These are phyloP conservation scores for Tolypocladium sp. DNA, from an alignment of 2,329 filamentous ascomycete species.

Conservation along the genomic window DNA sequence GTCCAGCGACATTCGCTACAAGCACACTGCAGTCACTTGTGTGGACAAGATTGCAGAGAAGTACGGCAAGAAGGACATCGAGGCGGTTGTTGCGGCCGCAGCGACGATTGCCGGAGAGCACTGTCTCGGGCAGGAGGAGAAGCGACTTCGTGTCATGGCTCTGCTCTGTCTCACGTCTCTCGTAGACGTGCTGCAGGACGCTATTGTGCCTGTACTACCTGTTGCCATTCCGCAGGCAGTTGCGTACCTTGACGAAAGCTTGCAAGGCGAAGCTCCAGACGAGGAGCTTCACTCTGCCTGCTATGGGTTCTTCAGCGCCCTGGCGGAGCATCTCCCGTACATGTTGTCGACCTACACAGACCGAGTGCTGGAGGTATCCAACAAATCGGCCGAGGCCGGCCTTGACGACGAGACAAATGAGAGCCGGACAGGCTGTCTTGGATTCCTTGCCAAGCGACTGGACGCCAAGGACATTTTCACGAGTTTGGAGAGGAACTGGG, in stretches of 20 bases:
- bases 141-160: slow-evolving; percentile 70
- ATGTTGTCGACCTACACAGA: slow-evolving; percentile 77
- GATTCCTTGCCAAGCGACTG: slow-evolving; percentile 66
- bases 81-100: slow-evolving; percentile 66
- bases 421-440: slow-evolving; percentile 59
- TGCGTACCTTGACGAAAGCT: slow-evolving; percentile 57
- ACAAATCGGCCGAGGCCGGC: slow-evolving; percentile 55
- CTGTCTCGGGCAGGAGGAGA: slow-evolving; percentile 67
- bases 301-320: slow-evolving; percentile 68
- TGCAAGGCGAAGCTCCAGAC: slow-evolving; percentile 42
- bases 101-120: slow-evolving; percentile 65
- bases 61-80: slow-evolving; percentile 85
- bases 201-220: slow-evolving; percentile 75
- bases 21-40: slow-evolving; percentile 79
- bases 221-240: slow-evolving; percentile 64
- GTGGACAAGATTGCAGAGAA: slow-evolving; percentile 90
- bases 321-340: slow-evolving; percentile 78
- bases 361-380: slow-evolving; percentile 62
- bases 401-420: slow-evolving; percentile 55
- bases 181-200: slow-evolving; percentile 79
- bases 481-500: slow-evolving; percentile 66
- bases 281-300: slow-evolving; percentile 69
- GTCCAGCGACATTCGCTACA: slow-evolving; percentile 63
- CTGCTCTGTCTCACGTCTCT: slow-evolving; percentile 82
- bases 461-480: slow-evolving; percentile 68